Base-by-base conservation (phyloP, 2,329 filamentous ascomycete species). In the Phaeoacremonium minimum region DNA sequence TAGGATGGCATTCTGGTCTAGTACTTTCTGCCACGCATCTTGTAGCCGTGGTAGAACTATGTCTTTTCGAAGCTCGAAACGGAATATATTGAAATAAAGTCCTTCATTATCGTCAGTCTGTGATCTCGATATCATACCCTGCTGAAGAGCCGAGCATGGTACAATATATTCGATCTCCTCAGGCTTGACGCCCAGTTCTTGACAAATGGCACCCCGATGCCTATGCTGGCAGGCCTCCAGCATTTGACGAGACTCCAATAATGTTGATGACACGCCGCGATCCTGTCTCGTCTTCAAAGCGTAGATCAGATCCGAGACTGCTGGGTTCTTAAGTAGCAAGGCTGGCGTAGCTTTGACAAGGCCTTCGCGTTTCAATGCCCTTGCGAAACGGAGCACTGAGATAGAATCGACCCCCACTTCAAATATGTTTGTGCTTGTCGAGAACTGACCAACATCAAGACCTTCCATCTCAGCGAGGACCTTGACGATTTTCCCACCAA, bases 371-470 rank as follows among this genome's bases (percentile, higher is more conserved):
- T 79, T 85, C 12, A 96, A 64, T 11, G 70, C 57, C 5, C 73
- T 69, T 1, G 84, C 73, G 18, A 96, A 71, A 7, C 79, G 73
- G 31, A 94, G 80, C 0, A 83, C 85, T 0, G 87, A 88, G 13
- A 96, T 88, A 0, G 90, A 96, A 50, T 95, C 91, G 16, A 96
- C 70, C 0, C 90, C 91, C 2, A 95, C 66, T 45, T 95, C 87
- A 48, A 93, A 95, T 14, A 95, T 76, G 41, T 80, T 95, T 0
- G 80, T 79, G 1, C 63, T 66, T 3, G 71, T 62, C 1, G 58
- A 62, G 3, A 87, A 63, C 1, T 64, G 58, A 1, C 60, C 50
- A 4, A 52, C 36, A 1, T 66, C 52, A 2, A 77, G 43, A 0
- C 65, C 61, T 3, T 75, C 60, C 35, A 85, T 72, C 3, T 70